Evolutionary conservation across 805 yeast genomes (phyloP).

Genomic region (Ogataea ramenticola): DNA sequence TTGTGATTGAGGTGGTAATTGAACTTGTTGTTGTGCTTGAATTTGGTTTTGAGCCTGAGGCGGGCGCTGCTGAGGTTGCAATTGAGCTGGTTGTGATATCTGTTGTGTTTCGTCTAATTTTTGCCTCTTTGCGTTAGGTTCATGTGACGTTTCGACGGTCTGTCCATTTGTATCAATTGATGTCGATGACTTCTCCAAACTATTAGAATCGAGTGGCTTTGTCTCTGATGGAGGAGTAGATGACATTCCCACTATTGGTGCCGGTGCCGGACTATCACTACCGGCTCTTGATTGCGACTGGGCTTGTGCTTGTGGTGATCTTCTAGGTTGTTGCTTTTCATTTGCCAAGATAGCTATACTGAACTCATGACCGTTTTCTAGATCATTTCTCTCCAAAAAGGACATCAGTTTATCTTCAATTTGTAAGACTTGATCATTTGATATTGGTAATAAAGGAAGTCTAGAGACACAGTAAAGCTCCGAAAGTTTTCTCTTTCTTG

Average conservation of each 20-base stretch:
- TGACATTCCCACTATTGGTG: background rate
- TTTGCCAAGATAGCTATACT: slow-evolving; percentile 25
- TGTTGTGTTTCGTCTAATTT: slow-evolving; percentile 4
- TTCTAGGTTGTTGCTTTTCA: slow-evolving; percentile 24
- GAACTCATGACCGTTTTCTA: slow-evolving; percentile 38
- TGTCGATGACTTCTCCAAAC: background rate
- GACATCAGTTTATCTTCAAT: slow-evolving; percentile 33
- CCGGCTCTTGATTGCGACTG: background rate
- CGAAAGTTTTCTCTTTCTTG: slow-evolving; percentile 50
- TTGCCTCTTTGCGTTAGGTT: slow-evolving; percentile 1
- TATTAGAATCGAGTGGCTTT: background rate
- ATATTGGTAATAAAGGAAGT: slow-evolving; percentile 39
- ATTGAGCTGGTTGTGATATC: slow-evolving; percentile 11
- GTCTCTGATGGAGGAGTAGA: background rate
- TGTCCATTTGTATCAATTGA: background rate
- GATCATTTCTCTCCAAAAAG: slow-evolving; percentile 46
- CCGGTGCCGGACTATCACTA: background rate
- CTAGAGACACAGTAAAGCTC: slow-evolving; percentile 56
- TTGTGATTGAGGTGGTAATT: no score
- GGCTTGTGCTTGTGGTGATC: slow-evolving; percentile 8
- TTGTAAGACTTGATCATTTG: slow-evolving; percentile 29
- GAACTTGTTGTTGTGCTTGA: no score
- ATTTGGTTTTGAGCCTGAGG: background rate
- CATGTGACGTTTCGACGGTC: background rate
- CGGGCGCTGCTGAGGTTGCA: slow-evolving; percentile 4